These are phyloP conservation scores for Pelargonium cotyledonis DNA, from an alignment of 441 rosid species.

Conservation along the genomic window DNA sequence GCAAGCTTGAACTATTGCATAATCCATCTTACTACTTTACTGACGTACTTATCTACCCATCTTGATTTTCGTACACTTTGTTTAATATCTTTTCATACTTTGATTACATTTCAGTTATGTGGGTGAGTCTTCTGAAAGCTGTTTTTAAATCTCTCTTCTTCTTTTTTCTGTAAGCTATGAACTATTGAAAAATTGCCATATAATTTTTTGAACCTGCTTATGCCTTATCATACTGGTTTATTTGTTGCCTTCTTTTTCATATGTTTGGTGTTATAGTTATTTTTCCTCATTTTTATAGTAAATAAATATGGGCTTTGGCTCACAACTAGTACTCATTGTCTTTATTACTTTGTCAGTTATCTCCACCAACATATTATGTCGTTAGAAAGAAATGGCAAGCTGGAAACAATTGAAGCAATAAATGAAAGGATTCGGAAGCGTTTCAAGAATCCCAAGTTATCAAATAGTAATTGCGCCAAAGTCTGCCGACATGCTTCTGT, in stretches of 20 bases:
- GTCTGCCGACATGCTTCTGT: constrained; percentile 90
- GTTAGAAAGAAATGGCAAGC: constrained; percentile 66
- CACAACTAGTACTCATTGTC: background rate
- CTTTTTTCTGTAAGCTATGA: background rate
- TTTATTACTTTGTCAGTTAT: constrained; percentile 41
- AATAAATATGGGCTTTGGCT: constrained; percentile 4
- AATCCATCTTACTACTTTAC: background rate
- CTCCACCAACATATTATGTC: constrained; percentile 60
- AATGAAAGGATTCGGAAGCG: constrained; percentile 89
- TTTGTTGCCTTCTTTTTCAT: background rate
- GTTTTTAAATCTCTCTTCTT: background rate
- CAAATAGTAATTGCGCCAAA: constrained; percentile 67
- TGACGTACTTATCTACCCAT: background rate
- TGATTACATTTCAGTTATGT: background rate
- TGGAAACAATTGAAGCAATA: constrained; percentile 77
- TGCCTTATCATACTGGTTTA: background rate
- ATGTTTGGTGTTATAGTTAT: background rate
- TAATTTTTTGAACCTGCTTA: background rate
- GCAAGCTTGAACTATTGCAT: background rate
- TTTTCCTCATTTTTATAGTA: constrained; percentile 5
- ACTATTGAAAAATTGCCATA: background rate
- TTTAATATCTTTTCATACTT: background rate
- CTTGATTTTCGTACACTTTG: background rate
- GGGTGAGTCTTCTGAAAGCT: background rate
- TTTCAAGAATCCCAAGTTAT: constrained; percentile 87